Percentiles rank a stretch among this genome's conserved stretches.
These are phyloP conservation scores for Adansonia grandidieri DNA, from an alignment of 441 rosid genomes.

Conservation along the genomic window DNA sequence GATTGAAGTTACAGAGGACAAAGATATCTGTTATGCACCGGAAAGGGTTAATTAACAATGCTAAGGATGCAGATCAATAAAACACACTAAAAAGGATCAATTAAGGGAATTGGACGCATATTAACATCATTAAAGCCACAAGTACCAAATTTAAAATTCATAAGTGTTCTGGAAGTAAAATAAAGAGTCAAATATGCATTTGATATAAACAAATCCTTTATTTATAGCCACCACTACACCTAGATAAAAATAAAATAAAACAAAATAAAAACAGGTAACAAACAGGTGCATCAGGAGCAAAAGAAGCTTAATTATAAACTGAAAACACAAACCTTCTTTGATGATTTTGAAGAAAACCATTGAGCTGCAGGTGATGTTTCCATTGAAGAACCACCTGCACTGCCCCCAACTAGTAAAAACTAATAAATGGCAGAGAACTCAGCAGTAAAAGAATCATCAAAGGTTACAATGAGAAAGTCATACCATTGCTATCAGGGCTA, in stretches of 20 bases:
- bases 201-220: neutral
- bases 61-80: neutral
- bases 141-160: neutral
- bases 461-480: conserved; percentile 25
- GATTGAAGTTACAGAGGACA: conserved; percentile 90
- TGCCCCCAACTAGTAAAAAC: conserved; percentile 16
- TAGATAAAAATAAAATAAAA: neutral
- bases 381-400: conserved; percentile 52
- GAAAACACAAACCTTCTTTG: conserved; percentile 70
- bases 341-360: conserved; percentile 90
- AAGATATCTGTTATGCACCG: conserved; percentile 56
- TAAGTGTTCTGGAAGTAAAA: neutral
- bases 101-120: neutral
- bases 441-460: conserved; percentile 18
- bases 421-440: conserved; percentile 24
- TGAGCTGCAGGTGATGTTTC: conserved; percentile 56
- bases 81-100: neutral
- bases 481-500: conserved; percentile 64
- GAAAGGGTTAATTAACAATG: conserved; percentile 5
- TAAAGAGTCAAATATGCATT: conserved; percentile 16
- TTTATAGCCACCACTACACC: neutral
- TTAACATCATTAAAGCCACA: neutral
- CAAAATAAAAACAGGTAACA: neutral
- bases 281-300: neutral
- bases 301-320: neutral